Base-by-base conservation (phyloP, 1,284 basidiomycete species). In the Ceratobasidium sp. region DNA sequence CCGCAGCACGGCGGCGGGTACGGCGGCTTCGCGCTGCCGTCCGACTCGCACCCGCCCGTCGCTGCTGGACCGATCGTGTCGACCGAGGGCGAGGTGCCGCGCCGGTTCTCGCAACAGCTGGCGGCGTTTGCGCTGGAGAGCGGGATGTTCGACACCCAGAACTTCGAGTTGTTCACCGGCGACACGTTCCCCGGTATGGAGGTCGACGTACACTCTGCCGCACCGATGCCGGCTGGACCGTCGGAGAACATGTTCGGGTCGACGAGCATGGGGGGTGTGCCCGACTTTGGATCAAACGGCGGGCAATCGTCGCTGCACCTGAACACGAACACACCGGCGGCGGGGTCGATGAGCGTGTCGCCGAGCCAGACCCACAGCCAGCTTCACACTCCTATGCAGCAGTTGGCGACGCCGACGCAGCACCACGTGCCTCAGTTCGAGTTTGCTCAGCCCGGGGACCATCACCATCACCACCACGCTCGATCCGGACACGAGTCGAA, bases 101-200 rank as follows among this genome's bases (percentile, higher is more conserved):
- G 62, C 13, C 32, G 62, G 32, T 65, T 53, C 50, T 65, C 62
- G 13, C 62, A 65, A 20, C 62, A 65, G 38, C 49, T 65, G 3
- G 62, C 62, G 2, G 50, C 49, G 32, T 65, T 40, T 38, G 62
- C 62, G 15, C 62, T 65, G 8, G 49, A 65, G 50, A 53, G 34
- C 25, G 50, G 62, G 15, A 65, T 65, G 62, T 65, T 65, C 22
- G 62, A 54, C 25, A 38, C 27, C 13, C 49, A 65, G 20, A 50
- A 27, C 12, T 65, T 52, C n/a, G 50, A 52, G 25, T 32, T 65
- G 32, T 65, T 65, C 32, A 54, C 50, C 50, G 62, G 54, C 10
- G 62, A 65, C 22, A 54, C 62, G 2, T 65, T 65, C 62, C 62
- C 62, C 12, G 50, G 49, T 0, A 65, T 65, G 32, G 35, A 49